Evolutionary conservation across 495 filamentous ascomycete species (phyloP), one percentile per base, ranked within the genome.

Genomic region (Echria macrotheca): DNA sequence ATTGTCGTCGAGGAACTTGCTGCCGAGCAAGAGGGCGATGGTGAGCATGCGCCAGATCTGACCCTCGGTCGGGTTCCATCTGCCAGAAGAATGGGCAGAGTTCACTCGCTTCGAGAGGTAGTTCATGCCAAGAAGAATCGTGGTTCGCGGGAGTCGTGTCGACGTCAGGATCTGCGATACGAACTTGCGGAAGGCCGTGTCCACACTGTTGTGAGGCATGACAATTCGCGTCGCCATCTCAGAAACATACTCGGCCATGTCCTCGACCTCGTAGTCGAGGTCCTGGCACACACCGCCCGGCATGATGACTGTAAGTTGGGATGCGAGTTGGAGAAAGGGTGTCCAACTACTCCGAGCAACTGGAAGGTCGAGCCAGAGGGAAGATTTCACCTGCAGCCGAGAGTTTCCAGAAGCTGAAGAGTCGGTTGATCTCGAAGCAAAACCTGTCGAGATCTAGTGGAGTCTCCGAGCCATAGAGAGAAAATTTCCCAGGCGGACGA

Each of bases 1-100:
- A 69, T 97, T 97, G 68, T 99, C 93, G 61, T 99, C 93, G 46
- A 97, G 68, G 60, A 99, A 99, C 70, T 99, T 99, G 74, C 91
- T 96, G 43, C 91, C 93, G 25, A 99, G 78, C 32, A 99, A 73
- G 25, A 99, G 76, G 12, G 85, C 76, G 45, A 91, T 85, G 11
- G 90, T 96, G 45, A 97, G 77, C 80, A 96, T 87, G 43, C 89
- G 84, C 74, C 93, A 95, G 45, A 94, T 79, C 59, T 91, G 82
- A 35, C 82, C 83, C 61, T 83, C 83, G 53, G 76, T 76, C 12
- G 80, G 66, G 39, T 70, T 72, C 61, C 74, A 80, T 28, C 75
- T 68, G 11, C 79, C 79, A 21, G 67, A 62, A 14, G 72, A 68
- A 28, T 80, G 83, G 48, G 91, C 75, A 74, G 83, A 79, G 43